phyloP scores from a whole-genome alignment of 805 yeast genomes.

The Saccharomycopsis fodiens region DNA sequence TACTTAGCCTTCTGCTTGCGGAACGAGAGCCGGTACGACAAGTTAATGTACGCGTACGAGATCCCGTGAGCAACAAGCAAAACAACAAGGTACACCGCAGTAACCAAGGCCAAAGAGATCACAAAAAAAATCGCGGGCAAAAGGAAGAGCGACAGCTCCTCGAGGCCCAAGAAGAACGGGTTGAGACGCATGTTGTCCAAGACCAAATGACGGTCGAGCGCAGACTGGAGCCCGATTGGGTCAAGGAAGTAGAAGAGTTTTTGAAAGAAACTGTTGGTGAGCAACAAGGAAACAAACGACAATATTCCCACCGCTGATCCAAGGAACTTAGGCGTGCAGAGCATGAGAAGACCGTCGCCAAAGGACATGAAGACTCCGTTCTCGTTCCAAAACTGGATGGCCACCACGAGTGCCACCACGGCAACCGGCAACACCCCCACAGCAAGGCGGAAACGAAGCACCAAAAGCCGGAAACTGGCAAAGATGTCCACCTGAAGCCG shows the following conservation, averaged over 20 bases:
- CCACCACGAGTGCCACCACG: constrained; percentile 42
- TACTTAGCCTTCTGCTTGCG: constrained; percentile 3
- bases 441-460: constrained; percentile 70
- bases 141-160: constrained; percentile 46
- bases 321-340: constrained; percentile 30
- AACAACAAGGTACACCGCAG: constrained; percentile 28
- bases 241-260: constrained; percentile 37
- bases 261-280: constrained; percentile 31
- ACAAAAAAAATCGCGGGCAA: constrained; percentile 51
- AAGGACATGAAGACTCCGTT: constrained; percentile 36
- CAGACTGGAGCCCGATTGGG: constrained; percentile 44
- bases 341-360: constrained; percentile 35
- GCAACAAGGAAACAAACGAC: constrained; percentile 34
- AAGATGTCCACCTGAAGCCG: constrained; percentile 42
- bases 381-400: constrained; percentile 44
- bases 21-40: background rate
- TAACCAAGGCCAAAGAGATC: constrained; percentile 38
- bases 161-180: constrained; percentile 60
- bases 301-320: constrained; percentile 24
- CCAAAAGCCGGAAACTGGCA: constrained; percentile 58
- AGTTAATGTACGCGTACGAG: constrained; percentile 2
- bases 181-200: constrained; percentile 35
- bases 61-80: constrained; percentile 18
- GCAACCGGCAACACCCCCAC: constrained; percentile 64
- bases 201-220: constrained; percentile 35